Evolutionary conservation across 2,329 filamentous ascomycete species (phyloP).

Genomic region (Penicillium sp.): DNA sequence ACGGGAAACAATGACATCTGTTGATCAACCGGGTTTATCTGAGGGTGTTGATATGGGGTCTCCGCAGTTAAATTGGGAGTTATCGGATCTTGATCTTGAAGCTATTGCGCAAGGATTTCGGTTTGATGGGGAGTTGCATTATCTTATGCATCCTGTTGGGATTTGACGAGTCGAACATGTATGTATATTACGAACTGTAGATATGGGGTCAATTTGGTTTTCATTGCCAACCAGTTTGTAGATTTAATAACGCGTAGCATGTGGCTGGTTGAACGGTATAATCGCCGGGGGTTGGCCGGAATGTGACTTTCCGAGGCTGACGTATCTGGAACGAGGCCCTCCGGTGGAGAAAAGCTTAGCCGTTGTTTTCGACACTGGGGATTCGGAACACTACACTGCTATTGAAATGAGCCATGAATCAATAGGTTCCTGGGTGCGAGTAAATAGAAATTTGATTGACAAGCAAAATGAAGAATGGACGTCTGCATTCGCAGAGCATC

Average conservation of each 20-base stretch:
- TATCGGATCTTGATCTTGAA: conserved; percentile 28
- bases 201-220: neutral
- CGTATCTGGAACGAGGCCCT: neutral
- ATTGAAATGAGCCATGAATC: neutral
- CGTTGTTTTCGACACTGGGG: neutral
- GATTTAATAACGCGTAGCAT: neutral
- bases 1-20: neutral
- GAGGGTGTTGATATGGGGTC: conserved; percentile 8
- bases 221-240: neutral
- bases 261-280: neutral
- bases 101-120: conserved; percentile 29
- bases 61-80: conserved; percentile 16
- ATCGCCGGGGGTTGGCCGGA: neutral
- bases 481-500: too few relatives aligned
- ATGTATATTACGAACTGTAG: neutral
- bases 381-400: neutral
- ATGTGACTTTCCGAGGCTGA: neutral
- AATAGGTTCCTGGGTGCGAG: too few relatives aligned
- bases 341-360: neutral
- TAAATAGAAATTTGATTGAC: neutral
- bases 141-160: conserved; percentile 21
- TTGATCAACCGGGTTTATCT: conserved; percentile 1
- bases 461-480: too few relatives aligned
- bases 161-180: conserved; percentile 6
- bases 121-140: conserved; percentile 23